These are phyloP conservation scores for Colletotrichum costaricense DNA, from an alignment of 2,329 filamentous ascomycete species.

Conservation along the genomic window DNA sequence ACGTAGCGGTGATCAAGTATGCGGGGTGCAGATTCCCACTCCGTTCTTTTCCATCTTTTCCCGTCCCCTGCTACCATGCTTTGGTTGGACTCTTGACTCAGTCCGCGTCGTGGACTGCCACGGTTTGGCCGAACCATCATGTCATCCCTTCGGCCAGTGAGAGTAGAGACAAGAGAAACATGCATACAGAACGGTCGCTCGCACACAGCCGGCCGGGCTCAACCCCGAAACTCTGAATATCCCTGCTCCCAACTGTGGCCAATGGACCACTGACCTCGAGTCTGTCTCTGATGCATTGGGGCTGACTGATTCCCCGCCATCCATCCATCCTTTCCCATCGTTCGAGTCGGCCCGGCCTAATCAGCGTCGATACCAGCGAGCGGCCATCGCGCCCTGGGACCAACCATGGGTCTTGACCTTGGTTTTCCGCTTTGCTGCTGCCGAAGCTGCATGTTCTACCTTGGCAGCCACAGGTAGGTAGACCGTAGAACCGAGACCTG, in stretches of 20 bases:
- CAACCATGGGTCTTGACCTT: neutral
- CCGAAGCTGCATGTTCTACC: neutral
- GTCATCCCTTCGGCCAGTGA: neutral
- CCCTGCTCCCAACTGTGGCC: neutral
- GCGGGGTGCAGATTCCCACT: conserved; percentile 16
- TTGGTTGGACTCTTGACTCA: neutral
- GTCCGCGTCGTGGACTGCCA: neutral
- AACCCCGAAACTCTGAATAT: conserved; percentile 1
- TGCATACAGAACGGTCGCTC: neutral
- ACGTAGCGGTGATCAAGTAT: conserved; percentile 12
- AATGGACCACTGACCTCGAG: neutral
- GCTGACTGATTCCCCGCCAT: neutral
- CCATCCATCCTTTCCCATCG: neutral
- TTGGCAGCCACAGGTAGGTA: neutral
- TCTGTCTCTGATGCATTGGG: neutral
- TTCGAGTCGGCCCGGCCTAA: conserved; percentile 27
- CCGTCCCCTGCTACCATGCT: neutral
- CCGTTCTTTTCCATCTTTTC: neutral
- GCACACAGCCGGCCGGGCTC: neutral
- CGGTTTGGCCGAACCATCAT: neutral
- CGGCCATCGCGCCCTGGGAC: neutral
- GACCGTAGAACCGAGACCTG: neutral
- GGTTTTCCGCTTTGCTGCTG: neutral
- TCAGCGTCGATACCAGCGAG: conserved; percentile 18
- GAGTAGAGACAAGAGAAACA: neutral